Percentiles rank a stretch among this genome's conserved stretches.
Conservation (phyloP, 164 flowering plant genomes). For the Tinospora cordifolia region DNA sequence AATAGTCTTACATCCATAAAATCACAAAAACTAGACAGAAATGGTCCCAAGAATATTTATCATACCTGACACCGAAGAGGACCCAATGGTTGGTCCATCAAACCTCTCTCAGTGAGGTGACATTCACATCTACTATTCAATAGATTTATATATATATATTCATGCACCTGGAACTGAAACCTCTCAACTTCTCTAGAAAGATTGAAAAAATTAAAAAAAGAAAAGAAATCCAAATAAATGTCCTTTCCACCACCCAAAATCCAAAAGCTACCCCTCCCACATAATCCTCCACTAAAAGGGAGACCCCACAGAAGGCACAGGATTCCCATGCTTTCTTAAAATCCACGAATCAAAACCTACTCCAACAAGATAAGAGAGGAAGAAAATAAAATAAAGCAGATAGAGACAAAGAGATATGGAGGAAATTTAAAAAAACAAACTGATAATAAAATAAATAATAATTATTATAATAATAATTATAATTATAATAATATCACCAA, state of each 20-base stretch:
- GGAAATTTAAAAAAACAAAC: background rate
- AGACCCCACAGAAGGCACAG: background rate
- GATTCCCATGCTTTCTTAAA: conserved; percentile 5
- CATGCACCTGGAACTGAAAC: too few species aligned
- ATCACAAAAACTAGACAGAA: background rate
- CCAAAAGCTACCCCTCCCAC: background rate
- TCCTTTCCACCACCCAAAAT: conserved; percentile 11
- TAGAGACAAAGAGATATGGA: background rate
- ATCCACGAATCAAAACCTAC: conserved; percentile 4
- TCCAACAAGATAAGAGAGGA: conserved; percentile 3
- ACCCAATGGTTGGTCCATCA: background rate
- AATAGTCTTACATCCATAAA: too few species aligned
- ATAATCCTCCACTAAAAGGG: background rate
- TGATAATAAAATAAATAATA: conserved; percentile 8
- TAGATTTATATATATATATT: too few species aligned
- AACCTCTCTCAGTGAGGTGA: conserved; percentile 7
- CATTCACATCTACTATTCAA: conserved; percentile 12
- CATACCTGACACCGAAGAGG: background rate
- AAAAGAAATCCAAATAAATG: conserved; percentile 14
- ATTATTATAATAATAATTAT: too few species aligned
- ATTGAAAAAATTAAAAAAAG: too few species aligned
- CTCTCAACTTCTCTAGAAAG: conserved; percentile 6
- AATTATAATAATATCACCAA: conserved; percentile 8
- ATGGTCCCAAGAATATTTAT: background rate
- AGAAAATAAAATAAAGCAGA: background rate